A percentile compares a stretch with the other conserved stretches of the same genome.
Evolutionary conservation across 2,329 filamentous ascomycete species (phyloP).

Genomic region (Penicillium sp.): DNA sequence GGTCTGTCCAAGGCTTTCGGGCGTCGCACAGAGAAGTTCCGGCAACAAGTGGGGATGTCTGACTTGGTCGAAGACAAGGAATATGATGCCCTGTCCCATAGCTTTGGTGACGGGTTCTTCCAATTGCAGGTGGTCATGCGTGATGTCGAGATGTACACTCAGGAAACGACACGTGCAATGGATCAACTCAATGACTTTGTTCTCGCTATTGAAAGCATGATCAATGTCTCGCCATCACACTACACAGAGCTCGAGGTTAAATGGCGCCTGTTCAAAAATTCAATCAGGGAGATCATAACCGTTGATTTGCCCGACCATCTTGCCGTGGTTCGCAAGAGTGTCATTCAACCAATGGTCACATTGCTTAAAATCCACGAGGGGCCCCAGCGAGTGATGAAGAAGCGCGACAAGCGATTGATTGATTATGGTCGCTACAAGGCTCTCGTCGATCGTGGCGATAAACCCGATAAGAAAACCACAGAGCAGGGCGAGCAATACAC

Average conservation of each 20-base stretch:
- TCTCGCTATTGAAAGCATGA: constrained; percentile 78
- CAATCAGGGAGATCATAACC: constrained; percentile 80
- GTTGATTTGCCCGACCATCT: constrained; percentile 81
- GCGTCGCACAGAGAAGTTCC: constrained; percentile 83
- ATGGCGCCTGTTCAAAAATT: constrained; percentile 87
- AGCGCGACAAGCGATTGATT: constrained; percentile 86
- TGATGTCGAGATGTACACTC: constrained; percentile 89
- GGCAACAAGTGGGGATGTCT: constrained; percentile 64
- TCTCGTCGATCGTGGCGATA: constrained; percentile 77
- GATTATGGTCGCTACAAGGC: constrained; percentile 83
- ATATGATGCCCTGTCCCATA: constrained; percentile 79
- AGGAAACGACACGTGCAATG: constrained; percentile 77
- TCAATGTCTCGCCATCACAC: constrained; percentile 66
- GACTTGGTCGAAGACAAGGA: constrained; percentile 74
- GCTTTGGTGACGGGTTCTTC: constrained; percentile 88
- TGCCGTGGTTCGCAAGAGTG: constrained; percentile 71
- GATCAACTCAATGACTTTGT: constrained; percentile 78
- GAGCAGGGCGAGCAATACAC: constrained; percentile 87
- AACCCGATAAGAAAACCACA: constrained; percentile 78
- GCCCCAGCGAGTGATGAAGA: constrained; percentile 86
- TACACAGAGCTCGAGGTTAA: constrained; percentile 88
- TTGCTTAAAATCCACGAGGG: constrained; percentile 79
- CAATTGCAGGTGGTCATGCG: constrained; percentile 88
- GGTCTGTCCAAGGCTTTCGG: constrained; percentile 87
- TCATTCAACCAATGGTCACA: constrained; percentile 80